Evolutionary conservation across 768 basidiomycete species (phyloP), one percentile per base, ranked within the genome.

Genomic region (Gautieria morchelliformis): DNA sequence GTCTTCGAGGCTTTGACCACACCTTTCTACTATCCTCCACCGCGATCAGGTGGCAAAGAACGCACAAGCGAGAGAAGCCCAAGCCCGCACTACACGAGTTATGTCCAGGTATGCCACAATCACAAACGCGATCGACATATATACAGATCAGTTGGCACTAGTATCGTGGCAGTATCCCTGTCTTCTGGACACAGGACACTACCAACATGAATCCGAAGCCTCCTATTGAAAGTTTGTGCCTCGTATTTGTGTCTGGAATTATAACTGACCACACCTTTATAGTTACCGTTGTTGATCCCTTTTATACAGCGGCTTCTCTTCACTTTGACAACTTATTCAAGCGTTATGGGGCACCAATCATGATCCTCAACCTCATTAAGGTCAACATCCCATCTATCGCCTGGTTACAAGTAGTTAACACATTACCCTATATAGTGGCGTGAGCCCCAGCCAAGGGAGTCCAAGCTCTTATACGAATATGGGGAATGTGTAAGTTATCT

Each of bases 161-260:
- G 85, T 93, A 94, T 67, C 80, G 95, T 20, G 95, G 95, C 7
- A 93, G 91, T 60, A 97, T 99, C 37, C 96, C 96, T 0, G 77
- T 98, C 3, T 93, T 88, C 66, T 99, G 96, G 96, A 89, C 89
- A 12, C 95, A 99, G 68, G 96, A 98, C 60, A 84, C 83, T 1
- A 90, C 81, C 46, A 84, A 83, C 53, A 92, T 95, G 82, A 86
- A 75, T n/a, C 89, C 93, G 0, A 85, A 87, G 61, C 96, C 96
- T 2, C 95, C 94, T 2, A 96, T 99, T 44, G 92, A 97, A 72
- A 93, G 94, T 97, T 59, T 61, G 87, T 70, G 17, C 22, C 15
- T 6, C 22, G 4, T 22, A 17, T 27, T 17, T 39, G n/a, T 24
- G 24, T 52, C 5, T 45, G 60, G 20, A 53, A 56, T 61, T 52